A percentile compares a stretch with the other conserved stretches of the same genome.
These are phyloP conservation scores for Zygosaccharomyces gambellarensis DNA, from an alignment of 805 yeast species.

Conservation along the genomic window DNA sequence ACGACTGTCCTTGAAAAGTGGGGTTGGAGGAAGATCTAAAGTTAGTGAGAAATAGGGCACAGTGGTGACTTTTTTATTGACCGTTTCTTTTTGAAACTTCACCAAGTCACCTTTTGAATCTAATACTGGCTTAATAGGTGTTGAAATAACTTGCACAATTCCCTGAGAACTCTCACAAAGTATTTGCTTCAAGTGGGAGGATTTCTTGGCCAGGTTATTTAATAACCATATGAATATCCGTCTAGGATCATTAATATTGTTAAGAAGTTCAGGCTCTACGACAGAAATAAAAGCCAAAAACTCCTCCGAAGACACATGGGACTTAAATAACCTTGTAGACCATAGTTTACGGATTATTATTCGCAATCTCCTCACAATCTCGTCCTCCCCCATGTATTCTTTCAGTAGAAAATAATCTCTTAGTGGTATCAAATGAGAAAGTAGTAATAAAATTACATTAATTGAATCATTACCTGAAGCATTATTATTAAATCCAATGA, in stretches of 20 bases:
- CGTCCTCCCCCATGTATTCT: constrained; percentile 20
- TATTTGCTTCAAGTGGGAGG: constrained; percentile 25
- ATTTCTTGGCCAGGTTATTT: constrained; percentile 39
- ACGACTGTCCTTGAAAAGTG: constrained; percentile 49
- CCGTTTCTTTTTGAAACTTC: constrained; percentile 18
- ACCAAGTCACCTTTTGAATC: constrained; percentile 22
- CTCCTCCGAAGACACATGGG: constrained; percentile 66
- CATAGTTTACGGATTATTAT: constrained; percentile 54
- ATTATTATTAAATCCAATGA: constrained; percentile 54
- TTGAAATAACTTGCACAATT: constrained; percentile 36
- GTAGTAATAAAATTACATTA: constrained; percentile 51
- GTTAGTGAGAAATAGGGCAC: constrained; percentile 38
- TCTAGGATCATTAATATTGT: constrained; percentile 48
- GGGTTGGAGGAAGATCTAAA: constrained; percentile 54
- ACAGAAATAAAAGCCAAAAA: constrained; percentile 47
- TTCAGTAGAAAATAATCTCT: constrained; percentile 43
- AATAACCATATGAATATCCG: constrained; percentile 57
- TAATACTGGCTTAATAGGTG: constrained; percentile 24
- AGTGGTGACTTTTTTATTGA: constrained; percentile 14
- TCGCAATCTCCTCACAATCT: constrained; percentile 43
- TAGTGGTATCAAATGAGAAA: constrained; percentile 50
- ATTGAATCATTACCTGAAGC: constrained; percentile 46
- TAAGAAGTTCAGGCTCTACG: constrained; percentile 42
- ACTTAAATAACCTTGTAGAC: constrained; percentile 54
- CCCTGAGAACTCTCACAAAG: constrained; percentile 50